These are phyloP conservation scores for Backusella morwellensis DNA, from an alignment of 192 early-diverging fungal genomes.

Conservation along the genomic window DNA sequence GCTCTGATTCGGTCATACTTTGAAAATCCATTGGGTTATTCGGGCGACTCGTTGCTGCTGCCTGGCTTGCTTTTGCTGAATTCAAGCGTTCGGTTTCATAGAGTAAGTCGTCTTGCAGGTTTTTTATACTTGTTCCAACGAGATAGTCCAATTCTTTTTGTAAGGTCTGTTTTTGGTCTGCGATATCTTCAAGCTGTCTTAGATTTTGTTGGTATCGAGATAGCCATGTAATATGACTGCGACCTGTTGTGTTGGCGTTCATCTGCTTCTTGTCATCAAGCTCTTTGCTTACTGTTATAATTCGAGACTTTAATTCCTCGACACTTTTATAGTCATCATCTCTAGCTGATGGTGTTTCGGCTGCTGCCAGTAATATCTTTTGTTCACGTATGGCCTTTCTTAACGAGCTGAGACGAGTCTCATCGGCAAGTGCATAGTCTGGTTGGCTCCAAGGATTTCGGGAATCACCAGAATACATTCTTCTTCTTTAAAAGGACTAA, in stretches of 20 bases:
- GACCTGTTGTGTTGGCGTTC: not conserved
- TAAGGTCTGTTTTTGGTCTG: conserved; percentile 18
- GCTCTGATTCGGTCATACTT: conserved; percentile 44
- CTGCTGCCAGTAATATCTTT: conserved; percentile 13
- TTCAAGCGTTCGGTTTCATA: conserved; percentile 16
- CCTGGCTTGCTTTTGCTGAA: not conserved
- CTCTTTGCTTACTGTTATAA: not conserved
- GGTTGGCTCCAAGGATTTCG: conserved; percentile 11
- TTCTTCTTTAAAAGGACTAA: not conserved
- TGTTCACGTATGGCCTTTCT: conserved; percentile 31
- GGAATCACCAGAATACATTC: conserved; percentile 9
- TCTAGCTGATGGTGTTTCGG: not conserved
- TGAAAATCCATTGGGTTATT: not conserved
- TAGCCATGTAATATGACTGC: conserved; percentile 9
- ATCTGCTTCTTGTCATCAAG: conserved; percentile 10
- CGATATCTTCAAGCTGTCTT: conserved; percentile 28
- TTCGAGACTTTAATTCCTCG: conserved; percentile 11
- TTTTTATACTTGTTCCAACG: conserved; percentile 18
- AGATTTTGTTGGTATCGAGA: conserved; percentile 23
- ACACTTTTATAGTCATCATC: conserved; percentile 4
- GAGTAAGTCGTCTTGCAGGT: conserved; percentile 1
- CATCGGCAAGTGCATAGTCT: not conserved
- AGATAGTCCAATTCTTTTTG: conserved; percentile 30
- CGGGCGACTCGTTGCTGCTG: no score
- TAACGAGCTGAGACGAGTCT: not conserved